These are phyloP conservation scores for Aspergillus ostianus DNA, from an alignment of 495 filamentous ascomycete genomes.

Conservation along the genomic window DNA sequence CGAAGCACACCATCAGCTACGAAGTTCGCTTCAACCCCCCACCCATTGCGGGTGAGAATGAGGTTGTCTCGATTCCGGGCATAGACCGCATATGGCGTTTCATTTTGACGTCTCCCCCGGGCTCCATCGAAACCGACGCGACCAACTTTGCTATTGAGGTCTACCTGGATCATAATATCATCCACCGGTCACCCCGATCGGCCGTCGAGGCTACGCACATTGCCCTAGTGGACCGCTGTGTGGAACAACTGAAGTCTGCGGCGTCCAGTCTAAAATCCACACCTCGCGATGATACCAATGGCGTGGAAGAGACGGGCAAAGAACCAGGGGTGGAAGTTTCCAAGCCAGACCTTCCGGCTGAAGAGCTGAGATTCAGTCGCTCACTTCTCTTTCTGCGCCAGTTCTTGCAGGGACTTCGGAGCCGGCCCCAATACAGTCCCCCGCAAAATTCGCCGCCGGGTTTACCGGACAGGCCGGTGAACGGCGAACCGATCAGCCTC, in stretches of 20 bases:
- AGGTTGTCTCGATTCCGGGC: slow-evolving; percentile 55
- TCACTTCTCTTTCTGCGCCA: slow-evolving; percentile 60
- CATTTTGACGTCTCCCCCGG: slow-evolving; percentile 66
- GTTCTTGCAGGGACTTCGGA: slow-evolving; percentile 52
- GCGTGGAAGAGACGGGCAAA: slow-evolving; percentile 24
- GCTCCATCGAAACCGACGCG: slow-evolving; percentile 65
- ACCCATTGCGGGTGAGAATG: slow-evolving; percentile 37
- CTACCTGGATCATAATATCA: slow-evolving; percentile 61
- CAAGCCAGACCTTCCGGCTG: slow-evolving; percentile 43
- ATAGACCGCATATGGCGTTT: slow-evolving; percentile 83
- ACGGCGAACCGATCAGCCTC: slow-evolving; percentile 62
- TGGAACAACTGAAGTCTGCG: slow-evolving; percentile 69
- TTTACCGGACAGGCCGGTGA: slow-evolving; percentile 40
- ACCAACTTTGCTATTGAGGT: slow-evolving; percentile 69
- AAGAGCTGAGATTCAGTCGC: slow-evolving; percentile 63
- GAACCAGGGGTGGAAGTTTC: slow-evolving; percentile 28
- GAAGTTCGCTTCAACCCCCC: slow-evolving; percentile 44
- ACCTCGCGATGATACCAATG: slow-evolving; percentile 36
- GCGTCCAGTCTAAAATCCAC: slow-evolving; percentile 55
- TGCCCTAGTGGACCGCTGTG: slow-evolving; percentile 71
- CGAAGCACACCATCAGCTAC: slow-evolving; percentile 53
- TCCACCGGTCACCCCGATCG: slow-evolving; percentile 39
- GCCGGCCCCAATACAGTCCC: slow-evolving; percentile 53
- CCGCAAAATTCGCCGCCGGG: slow-evolving; percentile 37
- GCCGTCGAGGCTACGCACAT: slow-evolving; percentile 71